A percentile compares a stretch with the other conserved stretches of the same genome.
phyloP scores from a whole-genome alignment of 805 yeast species.

The Starmerella etchellsii region DNA sequence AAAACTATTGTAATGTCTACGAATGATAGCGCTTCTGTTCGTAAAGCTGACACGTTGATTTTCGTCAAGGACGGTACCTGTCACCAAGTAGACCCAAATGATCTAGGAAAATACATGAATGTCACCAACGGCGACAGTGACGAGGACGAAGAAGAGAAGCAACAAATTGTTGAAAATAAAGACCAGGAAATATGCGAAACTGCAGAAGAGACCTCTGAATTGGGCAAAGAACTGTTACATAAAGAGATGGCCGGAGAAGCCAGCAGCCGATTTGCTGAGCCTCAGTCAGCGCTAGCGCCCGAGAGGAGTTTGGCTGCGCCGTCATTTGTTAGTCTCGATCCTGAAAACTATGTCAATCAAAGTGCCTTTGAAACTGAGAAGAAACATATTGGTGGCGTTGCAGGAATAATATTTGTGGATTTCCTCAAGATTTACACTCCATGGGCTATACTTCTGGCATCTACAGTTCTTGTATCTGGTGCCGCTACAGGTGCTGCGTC shows the following conservation, averaged over 20 bases:
- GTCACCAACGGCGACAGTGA: no score
- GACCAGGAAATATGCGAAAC: no score
- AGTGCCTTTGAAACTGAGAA: not conserved
- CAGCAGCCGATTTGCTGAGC: no score
- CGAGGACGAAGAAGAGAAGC: no score
- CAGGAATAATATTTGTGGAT: conserved; percentile 25
- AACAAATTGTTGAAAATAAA: no score
- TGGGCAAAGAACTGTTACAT: no score
- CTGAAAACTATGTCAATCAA: not conserved
- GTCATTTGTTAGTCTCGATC: not conserved
- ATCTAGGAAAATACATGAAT: no score
- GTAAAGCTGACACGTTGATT: conserved; percentile 53
- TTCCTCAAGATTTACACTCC: conserved; percentile 16
- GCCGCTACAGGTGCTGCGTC: conserved; percentile 34
- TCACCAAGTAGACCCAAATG: no score
- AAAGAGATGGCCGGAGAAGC: no score
- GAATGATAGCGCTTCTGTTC: conserved; percentile 61
- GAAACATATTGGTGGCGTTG: conserved; percentile 2
- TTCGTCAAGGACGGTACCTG: conserved; percentile 39
- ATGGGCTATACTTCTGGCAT: not conserved
- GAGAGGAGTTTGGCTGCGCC: not conserved
- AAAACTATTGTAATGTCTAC: conserved; percentile 69
- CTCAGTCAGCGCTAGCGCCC: no score
- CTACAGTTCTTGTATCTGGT: not conserved
- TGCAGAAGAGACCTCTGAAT: no score